These are phyloP conservation scores for Termitomyces eurrhizus DNA, from an alignment of 768 basidiomycete genomes.

Conservation along the genomic window DNA sequence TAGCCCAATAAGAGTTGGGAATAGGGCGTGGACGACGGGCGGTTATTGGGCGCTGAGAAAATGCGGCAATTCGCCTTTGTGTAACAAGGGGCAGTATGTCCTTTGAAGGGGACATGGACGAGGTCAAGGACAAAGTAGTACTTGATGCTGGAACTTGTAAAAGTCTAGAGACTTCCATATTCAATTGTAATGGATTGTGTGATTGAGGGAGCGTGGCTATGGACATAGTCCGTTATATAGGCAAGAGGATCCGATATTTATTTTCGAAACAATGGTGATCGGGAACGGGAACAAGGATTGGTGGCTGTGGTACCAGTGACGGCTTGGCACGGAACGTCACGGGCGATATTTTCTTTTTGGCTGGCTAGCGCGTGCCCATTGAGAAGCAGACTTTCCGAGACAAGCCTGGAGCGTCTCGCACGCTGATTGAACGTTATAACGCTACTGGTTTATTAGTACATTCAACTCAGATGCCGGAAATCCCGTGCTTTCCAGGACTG, in stretches of 20 bases:
- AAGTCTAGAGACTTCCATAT: constrained; percentile 11
- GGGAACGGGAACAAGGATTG: neutral
- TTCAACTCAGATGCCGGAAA: neutral
- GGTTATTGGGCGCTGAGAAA: constrained; percentile 20
- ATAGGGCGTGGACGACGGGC: constrained; percentile 49
- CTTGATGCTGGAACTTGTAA: neutral
- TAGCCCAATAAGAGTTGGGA: constrained; percentile 87
- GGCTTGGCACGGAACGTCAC: neutral
- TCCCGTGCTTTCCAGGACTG: neutral
- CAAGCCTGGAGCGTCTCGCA: neutral
- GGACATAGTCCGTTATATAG: neutral
- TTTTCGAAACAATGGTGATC: neutral
- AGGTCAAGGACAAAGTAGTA: neutral
- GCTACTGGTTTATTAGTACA: neutral
- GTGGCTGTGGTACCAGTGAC: constrained; percentile 9
- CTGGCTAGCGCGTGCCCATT: neutral
- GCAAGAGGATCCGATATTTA: neutral
- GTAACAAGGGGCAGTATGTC: constrained; percentile 13
- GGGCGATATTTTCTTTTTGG: neutral
- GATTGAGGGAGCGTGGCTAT: neutral
- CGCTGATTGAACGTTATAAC: no score
- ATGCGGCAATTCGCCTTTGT: constrained; percentile 15
- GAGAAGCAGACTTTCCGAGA: neutral
- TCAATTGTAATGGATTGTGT: neutral
- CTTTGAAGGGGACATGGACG: constrained; percentile 6